These are phyloP conservation scores for Salix exigua DNA, from an alignment of 345 rosid genomes.

Conservation along the genomic window DNA sequence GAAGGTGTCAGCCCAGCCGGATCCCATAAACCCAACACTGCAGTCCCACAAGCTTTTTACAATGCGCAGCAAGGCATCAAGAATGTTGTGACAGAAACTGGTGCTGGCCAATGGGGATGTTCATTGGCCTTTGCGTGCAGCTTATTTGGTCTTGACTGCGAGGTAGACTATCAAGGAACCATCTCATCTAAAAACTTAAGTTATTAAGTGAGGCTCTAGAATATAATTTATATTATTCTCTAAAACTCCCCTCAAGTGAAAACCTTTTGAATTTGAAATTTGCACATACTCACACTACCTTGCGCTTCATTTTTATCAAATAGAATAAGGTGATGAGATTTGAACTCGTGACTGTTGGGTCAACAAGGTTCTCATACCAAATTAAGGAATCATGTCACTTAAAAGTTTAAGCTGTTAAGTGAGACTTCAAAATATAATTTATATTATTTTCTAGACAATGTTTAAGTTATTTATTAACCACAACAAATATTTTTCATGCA, in stretches of 20 bases:
- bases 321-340: too few relatives aligned
- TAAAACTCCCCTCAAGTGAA: too few relatives aligned
- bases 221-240: too few relatives aligned
- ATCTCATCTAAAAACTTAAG: too few relatives aligned
- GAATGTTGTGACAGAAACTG: slow-evolving; percentile 86
- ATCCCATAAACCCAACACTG: slow-evolving; percentile 87
- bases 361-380: too few relatives aligned
- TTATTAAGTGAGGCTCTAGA: too few relatives aligned
- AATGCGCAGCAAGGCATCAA: slow-evolving; percentile 73
- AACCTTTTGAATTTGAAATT: rapidly evolving
- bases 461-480: not conserved
- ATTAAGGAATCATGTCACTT: too few relatives aligned
- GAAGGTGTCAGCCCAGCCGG: slow-evolving; percentile 98
- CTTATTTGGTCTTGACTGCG: slow-evolving; percentile 68
- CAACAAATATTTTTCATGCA: not conserved
- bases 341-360: too few relatives aligned
- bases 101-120: slow-evolving; percentile 99
- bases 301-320: too few relatives aligned
- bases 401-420: too few relatives aligned
- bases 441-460: not conserved
- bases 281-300: rapidly evolving
- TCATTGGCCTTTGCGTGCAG: slow-evolving; percentile 88
- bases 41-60: slow-evolving; percentile 83
- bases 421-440: too few relatives aligned
- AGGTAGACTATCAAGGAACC: slow-evolving; percentile 32